phyloP scores from a whole-genome alignment of 768 basidiomycete species.

The Lentinula edodes region DNA sequence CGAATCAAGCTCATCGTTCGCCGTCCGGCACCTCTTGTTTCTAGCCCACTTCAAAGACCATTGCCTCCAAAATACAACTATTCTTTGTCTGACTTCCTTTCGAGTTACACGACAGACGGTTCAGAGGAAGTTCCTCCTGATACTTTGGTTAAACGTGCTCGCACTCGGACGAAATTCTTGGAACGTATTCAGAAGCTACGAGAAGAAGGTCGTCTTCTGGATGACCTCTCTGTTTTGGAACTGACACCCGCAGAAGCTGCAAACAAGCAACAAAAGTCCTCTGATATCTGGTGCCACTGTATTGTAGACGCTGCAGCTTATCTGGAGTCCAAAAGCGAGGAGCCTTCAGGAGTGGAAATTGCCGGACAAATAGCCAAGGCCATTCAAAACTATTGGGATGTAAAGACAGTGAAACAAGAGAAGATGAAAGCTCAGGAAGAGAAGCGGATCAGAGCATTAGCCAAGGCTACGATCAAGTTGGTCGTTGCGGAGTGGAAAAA shows the following conservation, averaged over 20 bases:
- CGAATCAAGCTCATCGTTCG: constrained; percentile 67
- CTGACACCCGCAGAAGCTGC: neutral
- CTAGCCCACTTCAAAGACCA: constrained; percentile 67
- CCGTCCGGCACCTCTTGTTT: constrained; percentile 50
- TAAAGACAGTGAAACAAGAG: constrained; percentile 55
- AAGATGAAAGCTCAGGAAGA: constrained; percentile 57
- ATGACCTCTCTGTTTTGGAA: constrained; percentile 23
- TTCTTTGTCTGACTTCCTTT: constrained; percentile 52
- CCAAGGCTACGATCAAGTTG: constrained; percentile 65
- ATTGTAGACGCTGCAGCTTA: constrained; percentile 37
- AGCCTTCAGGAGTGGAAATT: constrained; percentile 30
- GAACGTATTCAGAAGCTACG: constrained; percentile 39
- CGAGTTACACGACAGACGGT: constrained; percentile 55
- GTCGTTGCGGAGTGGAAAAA: constrained; percentile 83
- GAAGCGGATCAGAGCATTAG: constrained; percentile 56
- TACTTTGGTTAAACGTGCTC: constrained; percentile 29
- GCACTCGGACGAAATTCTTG: constrained; percentile 37
- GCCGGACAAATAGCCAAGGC: constrained; percentile 56
- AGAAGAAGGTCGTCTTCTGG: constrained; percentile 39
- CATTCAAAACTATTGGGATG: constrained; percentile 74
- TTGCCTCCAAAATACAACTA: constrained; percentile 42
- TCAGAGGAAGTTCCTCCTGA: constrained; percentile 41
- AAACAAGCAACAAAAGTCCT: constrained; percentile 21
- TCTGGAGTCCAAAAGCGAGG: constrained; percentile 20
- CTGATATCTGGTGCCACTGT: constrained; percentile 57